phyloP scores from a whole-genome alignment of 2,329 filamentous ascomycete genomes.

The Fusarium coffeatum region DNA sequence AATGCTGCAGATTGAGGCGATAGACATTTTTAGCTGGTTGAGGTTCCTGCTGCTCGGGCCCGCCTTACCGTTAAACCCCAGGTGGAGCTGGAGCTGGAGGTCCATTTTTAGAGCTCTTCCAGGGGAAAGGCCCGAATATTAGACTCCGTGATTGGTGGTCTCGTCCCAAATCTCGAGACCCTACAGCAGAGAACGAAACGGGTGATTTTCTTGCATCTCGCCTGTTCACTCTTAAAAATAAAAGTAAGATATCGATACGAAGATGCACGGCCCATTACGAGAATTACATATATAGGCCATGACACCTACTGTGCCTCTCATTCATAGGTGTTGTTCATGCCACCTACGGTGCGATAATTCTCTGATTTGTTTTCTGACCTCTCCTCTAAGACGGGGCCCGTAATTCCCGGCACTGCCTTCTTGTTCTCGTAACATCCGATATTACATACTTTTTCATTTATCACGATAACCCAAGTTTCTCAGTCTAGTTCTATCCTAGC shows the following conservation, averaged over 20 bases:
- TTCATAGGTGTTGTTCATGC: neutral
- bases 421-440: conserved; percentile 23
- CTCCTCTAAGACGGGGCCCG: neutral
- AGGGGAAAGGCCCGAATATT: conserved; percentile 44
- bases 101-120: conserved; percentile 35
- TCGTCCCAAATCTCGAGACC: neutral
- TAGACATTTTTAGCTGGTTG: neutral
- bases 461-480: conserved; percentile 13
- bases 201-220: conserved; percentile 3
- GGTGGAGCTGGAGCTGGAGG: conserved; percentile 1
- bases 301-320: neutral
- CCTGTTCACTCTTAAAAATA: neutral
- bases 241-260: conserved; percentile 12
- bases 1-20: neutral
- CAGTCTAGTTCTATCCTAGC: neutral
- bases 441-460: neutral
- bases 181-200: conserved; percentile 3
- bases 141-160: conserved; percentile 38
- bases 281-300: neutral
- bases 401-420: conserved; percentile 23
- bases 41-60: neutral
- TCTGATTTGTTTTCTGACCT: neutral
- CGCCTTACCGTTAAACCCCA: conserved; percentile 30
- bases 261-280: conserved; percentile 7
- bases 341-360: neutral